Percentiles rank a stretch among this genome's conserved stretches.
Evolutionary conservation across 352 stramenopile species (phyloP).

Genomic region (Thraustochytrium sp.): DNA sequence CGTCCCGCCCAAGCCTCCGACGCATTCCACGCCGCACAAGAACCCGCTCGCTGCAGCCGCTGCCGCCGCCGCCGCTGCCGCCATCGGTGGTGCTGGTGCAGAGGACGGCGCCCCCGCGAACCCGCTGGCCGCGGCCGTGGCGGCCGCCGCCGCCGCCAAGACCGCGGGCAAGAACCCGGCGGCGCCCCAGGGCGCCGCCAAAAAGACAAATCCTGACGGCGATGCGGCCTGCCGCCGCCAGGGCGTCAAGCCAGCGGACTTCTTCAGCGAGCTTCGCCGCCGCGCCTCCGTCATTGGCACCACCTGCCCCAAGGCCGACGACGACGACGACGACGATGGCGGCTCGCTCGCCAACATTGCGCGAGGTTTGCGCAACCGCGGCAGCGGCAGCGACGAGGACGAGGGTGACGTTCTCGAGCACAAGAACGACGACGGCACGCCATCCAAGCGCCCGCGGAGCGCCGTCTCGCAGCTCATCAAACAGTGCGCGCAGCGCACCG

Average conservation of each 20-base stretch:
- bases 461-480: conserved; percentile 18
- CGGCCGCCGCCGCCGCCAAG: background rate
- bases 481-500: background rate
- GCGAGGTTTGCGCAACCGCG: no score
- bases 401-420: background rate
- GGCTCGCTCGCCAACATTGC: no score
- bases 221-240: background rate
- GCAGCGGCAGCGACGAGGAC: no score
- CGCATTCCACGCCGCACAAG: background rate
- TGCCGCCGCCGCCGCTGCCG: background rate
- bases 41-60: background rate
- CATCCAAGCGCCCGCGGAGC: background rate
- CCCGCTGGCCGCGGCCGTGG: background rate
- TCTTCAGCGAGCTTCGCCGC: background rate
- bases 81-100: background rate
- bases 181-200: background rate
- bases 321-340: background rate
- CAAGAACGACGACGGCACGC: background rate
- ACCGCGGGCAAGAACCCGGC: background rate
- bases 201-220: no score
- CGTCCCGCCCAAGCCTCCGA: background rate
- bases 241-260: background rate
- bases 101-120: background rate
- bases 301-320: background rate
- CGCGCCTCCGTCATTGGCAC: background rate